Evolutionary conservation across 257 asterid genomes (phyloP).

Genomic region (Phtheirospermum japonicum): DNA sequence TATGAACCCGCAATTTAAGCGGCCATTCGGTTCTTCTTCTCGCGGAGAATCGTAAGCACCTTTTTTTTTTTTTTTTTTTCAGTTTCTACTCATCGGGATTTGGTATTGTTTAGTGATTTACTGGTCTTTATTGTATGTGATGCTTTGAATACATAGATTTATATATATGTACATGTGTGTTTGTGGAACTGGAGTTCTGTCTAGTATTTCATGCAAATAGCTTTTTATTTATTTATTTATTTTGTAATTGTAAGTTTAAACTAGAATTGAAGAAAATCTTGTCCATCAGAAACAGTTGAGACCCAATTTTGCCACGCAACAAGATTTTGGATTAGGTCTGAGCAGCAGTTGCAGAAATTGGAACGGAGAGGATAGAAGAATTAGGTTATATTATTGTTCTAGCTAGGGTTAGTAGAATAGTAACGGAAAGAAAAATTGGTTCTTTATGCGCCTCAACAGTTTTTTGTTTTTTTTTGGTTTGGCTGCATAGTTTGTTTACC

Average conservation of each 20-base stretch:
- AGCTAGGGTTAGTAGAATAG: too few relatives aligned
- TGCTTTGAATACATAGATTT: neutral
- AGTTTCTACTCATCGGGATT: constrained; percentile 21
- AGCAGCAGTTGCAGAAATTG: constrained; percentile 23
- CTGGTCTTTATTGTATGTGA: neutral
- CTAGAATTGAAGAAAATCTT: constrained; percentile 28
- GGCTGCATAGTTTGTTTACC: constrained; percentile 11
- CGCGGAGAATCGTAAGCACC: constrained; percentile 90
- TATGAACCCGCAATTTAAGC: constrained; percentile 69
- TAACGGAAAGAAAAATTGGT: constrained; percentile 35
- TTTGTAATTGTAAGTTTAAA: constrained; percentile 32
- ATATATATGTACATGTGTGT: too few relatives aligned
- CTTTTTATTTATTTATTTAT: constrained; percentile 29
- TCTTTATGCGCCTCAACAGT: constrained; percentile 31
- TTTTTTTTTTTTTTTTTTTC: constrained; percentile 12
- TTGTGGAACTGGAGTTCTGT: constrained; percentile 29
- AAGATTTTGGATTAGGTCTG: constrained; percentile 26
- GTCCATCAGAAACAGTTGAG: constrained; percentile 35
- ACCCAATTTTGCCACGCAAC: constrained; percentile 17
- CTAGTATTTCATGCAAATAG: constrained; percentile 17
- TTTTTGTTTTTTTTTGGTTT: constrained; percentile 19
- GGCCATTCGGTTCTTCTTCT: constrained; percentile 70
- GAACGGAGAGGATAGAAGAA: constrained; percentile 24
- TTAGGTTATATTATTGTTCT: constrained; percentile 22
- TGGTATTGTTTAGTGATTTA: constrained; percentile 25